These are phyloP conservation scores for Rhizopogon vulgaris DNA, from an alignment of 768 basidiomycete species.

Conservation along the genomic window DNA sequence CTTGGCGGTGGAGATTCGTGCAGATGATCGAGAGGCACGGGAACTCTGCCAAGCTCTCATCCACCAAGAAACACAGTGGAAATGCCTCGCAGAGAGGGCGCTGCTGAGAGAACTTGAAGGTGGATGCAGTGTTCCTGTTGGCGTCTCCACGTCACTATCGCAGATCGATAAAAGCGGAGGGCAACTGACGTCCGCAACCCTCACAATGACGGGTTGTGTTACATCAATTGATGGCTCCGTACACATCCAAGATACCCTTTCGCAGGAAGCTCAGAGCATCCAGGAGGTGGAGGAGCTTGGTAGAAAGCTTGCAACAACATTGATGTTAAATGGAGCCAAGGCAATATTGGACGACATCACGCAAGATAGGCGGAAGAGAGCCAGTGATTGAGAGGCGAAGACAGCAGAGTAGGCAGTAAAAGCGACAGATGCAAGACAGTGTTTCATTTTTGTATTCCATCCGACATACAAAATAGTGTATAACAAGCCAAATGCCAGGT, in stretches of 20 bases:
- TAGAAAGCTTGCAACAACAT: constrained; percentile 49
- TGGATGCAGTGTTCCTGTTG: constrained; percentile 96
- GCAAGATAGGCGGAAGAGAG: constrained; percentile 47
- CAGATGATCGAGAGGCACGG: constrained; percentile 53
- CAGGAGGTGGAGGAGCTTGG: constrained; percentile 71
- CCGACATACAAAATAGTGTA: not conserved
- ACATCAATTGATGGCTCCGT: constrained; percentile 71
- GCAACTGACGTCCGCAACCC: constrained; percentile 10
- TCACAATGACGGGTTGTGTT: constrained; percentile 76
- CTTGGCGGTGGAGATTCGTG: constrained; percentile 78
- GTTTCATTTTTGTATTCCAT: not conserved
- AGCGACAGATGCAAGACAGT: no score
- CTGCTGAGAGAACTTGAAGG: constrained; percentile 89
- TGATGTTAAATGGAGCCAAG: constrained; percentile 71
- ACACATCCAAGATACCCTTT: constrained; percentile 65
- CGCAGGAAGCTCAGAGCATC: constrained; percentile 40
- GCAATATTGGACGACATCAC: constrained; percentile 81
- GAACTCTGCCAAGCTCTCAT: constrained; percentile 63
- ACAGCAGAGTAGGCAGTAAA: constrained; percentile 19
- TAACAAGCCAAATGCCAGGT: not conserved
- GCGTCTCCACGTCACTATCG: constrained; percentile 53
- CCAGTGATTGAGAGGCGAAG: constrained; percentile 24
- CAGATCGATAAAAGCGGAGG: constrained; percentile 26
- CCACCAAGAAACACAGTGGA: constrained; percentile 74
- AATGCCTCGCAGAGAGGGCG: constrained; percentile 78